These are phyloP conservation scores for Lecanicillium sp. DNA, from an alignment of 2,329 filamentous ascomycete species.

Conservation along the genomic window DNA sequence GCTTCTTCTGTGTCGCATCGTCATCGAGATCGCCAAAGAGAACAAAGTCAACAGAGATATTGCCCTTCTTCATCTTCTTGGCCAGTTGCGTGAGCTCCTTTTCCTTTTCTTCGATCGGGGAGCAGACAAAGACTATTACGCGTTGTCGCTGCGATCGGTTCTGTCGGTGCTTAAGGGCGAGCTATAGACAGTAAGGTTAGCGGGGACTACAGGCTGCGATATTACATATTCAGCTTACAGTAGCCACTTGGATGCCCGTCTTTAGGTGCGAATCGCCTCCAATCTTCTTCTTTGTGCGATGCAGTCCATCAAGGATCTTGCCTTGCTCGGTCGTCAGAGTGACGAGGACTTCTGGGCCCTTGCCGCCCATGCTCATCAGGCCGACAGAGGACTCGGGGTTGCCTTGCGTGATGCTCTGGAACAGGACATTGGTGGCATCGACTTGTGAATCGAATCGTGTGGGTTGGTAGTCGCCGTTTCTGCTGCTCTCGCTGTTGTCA, in stretches of 20 bases:
- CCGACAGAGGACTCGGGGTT: slow-evolving; percentile 97
- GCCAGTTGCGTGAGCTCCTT: slow-evolving; percentile 82
- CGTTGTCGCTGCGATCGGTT: slow-evolving; percentile 96
- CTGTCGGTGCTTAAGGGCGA: slow-evolving; percentile 94
- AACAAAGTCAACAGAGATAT: slow-evolving; percentile 87
- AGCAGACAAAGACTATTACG: slow-evolving; percentile 96
- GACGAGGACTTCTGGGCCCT: slow-evolving; percentile 92
- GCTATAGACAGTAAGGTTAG: slow-evolving; percentile 67
- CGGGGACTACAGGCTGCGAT: slow-evolving; percentile 22
- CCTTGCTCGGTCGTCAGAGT: slow-evolving; percentile 95
- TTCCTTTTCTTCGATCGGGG: slow-evolving; percentile 80
- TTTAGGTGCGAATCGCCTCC: slow-evolving; percentile 80
- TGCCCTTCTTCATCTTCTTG: slow-evolving; percentile 98
- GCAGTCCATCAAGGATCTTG: slow-evolving; percentile 86
- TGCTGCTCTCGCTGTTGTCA: slow-evolving; percentile 97
- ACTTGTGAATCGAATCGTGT: slow-evolving; percentile 94
- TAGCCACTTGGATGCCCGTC: slow-evolving; percentile 90
- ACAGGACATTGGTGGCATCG: slow-evolving; percentile 90
- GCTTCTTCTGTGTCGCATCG: slow-evolving; percentile 82
- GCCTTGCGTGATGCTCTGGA: slow-evolving; percentile 87
- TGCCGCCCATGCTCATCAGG: slow-evolving; percentile 97
- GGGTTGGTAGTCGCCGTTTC: slow-evolving; percentile 88
- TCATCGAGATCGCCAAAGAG: slow-evolving; percentile 91
- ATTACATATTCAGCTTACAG: slow-evolving; percentile 53
- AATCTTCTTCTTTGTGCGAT: slow-evolving; percentile 85